Conservation (phyloP, 169 alveolate genomes). For the Babesia bigemina region DNA sequence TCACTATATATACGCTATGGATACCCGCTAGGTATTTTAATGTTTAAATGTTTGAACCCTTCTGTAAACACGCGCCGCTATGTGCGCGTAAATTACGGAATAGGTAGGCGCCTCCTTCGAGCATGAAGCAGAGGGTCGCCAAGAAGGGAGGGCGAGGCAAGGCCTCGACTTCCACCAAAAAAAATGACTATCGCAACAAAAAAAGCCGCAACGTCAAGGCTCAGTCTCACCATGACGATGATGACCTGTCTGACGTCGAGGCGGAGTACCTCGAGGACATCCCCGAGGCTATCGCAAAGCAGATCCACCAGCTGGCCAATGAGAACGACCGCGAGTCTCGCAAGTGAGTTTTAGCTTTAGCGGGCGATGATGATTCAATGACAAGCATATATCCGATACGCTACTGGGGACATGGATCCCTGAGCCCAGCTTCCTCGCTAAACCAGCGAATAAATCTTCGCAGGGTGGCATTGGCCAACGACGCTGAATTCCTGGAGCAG, state of each 20-base stretch:
- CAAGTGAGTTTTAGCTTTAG: slow-evolving; percentile 21
- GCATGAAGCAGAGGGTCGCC: slow-evolving; percentile 7
- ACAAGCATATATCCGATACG: slow-evolving; percentile 60
- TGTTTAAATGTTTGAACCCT: not conserved
- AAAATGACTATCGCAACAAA: slow-evolving; percentile 23
- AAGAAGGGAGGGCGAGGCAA: slow-evolving; percentile 22
- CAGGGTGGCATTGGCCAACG: slow-evolving; percentile 15
- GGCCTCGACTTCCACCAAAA: slow-evolving; percentile 28
- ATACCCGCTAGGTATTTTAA: too few relatives aligned
- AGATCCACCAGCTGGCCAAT: slow-evolving; percentile 42
- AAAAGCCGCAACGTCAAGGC: slow-evolving; percentile 27
- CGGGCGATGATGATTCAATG: slow-evolving; percentile 46
- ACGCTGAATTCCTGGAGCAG: slow-evolving; percentile 49
- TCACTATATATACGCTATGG: not conserved
- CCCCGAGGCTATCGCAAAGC: slow-evolving; percentile 48
- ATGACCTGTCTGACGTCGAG: slow-evolving; percentile 62
- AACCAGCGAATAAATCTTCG: not conserved
- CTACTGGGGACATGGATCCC: slow-evolving; percentile 32
- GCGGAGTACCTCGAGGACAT: slow-evolving; percentile 65
- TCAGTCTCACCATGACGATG: slow-evolving; percentile 35
- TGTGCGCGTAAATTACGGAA: not conserved
- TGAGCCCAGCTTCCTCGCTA: slow-evolving; percentile 9
- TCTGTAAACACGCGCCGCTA: not conserved
- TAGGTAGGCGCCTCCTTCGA: not conserved
- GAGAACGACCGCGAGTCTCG: slow-evolving; percentile 47